phyloP scores from a whole-genome alignment of 1,139 yeast genomes.

The Saccharomycopsis hybrid region DNA sequence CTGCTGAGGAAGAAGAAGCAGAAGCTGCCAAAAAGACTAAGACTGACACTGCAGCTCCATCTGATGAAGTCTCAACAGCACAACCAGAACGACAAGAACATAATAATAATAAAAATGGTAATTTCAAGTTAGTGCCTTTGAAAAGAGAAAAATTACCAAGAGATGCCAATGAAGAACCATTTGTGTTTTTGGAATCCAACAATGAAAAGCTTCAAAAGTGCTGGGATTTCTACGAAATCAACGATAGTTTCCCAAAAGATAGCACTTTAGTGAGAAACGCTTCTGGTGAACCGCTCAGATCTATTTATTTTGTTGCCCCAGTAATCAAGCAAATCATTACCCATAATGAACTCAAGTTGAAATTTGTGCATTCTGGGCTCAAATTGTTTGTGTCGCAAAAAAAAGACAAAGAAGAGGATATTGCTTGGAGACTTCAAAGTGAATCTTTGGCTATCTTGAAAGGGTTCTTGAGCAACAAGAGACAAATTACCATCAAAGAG shows the following conservation, averaged over 20 bases:
- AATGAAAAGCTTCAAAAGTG: slow-evolving; percentile 67
- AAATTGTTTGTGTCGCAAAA: slow-evolving; percentile 88
- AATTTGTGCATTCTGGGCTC: slow-evolving; percentile 87
- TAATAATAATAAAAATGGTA: slow-evolving; percentile 23
- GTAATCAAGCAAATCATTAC: slow-evolving; percentile 60
- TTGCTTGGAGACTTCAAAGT: slow-evolving; percentile 87
- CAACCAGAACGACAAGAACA: slow-evolving; percentile 25
- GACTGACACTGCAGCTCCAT: slow-evolving; percentile 25
- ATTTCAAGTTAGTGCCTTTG: slow-evolving; percentile 23
- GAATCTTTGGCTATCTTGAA: slow-evolving; percentile 69
- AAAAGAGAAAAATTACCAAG: slow-evolving; percentile 75
- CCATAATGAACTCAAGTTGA: slow-evolving; percentile 68
- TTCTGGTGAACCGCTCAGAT: slow-evolving; percentile 89
- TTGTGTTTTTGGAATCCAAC: slow-evolving; percentile 62
- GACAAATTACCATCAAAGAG: slow-evolving; percentile 49
- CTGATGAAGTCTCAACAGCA: slow-evolving; percentile 19
- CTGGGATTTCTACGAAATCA: slow-evolving; percentile 82
- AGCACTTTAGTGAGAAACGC: slow-evolving; percentile 86
- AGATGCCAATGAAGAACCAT: slow-evolving; percentile 93
- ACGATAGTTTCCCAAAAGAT: slow-evolving; percentile 54
- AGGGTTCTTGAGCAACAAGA: slow-evolving; percentile 47
- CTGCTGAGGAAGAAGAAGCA: slow-evolving; percentile 25
- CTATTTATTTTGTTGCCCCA: slow-evolving; percentile 84
- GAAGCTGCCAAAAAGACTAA: slow-evolving; percentile 28
- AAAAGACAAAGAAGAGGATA: slow-evolving; percentile 54